Conservation (phyloP, 1,284 basidiomycete species). For the Amylostereum areolatum region DNA sequence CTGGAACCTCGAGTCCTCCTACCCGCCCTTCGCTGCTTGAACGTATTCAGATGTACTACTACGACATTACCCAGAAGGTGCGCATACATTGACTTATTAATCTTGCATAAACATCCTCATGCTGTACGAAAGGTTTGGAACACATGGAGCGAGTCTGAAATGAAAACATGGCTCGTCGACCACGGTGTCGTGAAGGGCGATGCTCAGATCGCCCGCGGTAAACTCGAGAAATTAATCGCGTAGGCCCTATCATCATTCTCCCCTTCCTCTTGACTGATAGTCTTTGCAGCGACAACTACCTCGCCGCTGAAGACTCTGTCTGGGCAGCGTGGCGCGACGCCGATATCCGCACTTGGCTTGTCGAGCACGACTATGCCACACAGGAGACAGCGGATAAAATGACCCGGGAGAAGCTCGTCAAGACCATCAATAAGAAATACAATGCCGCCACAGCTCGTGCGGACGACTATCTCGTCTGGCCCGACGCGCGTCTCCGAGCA, state of each 20-base stretch:
- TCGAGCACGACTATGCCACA: conserved; percentile 69
- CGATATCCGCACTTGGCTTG: conserved; percentile 73
- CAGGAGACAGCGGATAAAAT: conserved; percentile 47
- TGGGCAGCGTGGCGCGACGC: conserved; percentile 76
- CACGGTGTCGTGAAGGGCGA: conserved; percentile 66
- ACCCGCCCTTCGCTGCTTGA: conserved; percentile 65
- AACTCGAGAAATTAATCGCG: conserved; percentile 69
- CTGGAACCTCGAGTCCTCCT: conserved; percentile 46
- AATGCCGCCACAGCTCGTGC: conserved; percentile 33
- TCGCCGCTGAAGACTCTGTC: conserved; percentile 59
- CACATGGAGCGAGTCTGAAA: conserved; percentile 64
- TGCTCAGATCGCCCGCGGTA: conserved; percentile 66
- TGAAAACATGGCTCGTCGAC: conserved; percentile 69
- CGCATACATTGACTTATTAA: background rate
- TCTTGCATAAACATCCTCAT: background rate
- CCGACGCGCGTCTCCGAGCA: conserved; percentile 81
- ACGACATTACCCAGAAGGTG: conserved; percentile 34
- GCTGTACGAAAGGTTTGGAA: conserved; percentile 52
- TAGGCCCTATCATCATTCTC: conserved; percentile 24
- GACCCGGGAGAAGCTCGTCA: conserved; percentile 68
- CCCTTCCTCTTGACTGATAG: background rate
- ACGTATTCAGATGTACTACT: conserved; percentile 80
- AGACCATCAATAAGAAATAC: conserved; percentile 65
- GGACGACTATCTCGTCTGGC: conserved; percentile 78
- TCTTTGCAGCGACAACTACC: conserved; percentile 63